Evolutionary conservation across 768 basidiomycete species (phyloP).

Genomic region (Pleurotus eryngii): DNA sequence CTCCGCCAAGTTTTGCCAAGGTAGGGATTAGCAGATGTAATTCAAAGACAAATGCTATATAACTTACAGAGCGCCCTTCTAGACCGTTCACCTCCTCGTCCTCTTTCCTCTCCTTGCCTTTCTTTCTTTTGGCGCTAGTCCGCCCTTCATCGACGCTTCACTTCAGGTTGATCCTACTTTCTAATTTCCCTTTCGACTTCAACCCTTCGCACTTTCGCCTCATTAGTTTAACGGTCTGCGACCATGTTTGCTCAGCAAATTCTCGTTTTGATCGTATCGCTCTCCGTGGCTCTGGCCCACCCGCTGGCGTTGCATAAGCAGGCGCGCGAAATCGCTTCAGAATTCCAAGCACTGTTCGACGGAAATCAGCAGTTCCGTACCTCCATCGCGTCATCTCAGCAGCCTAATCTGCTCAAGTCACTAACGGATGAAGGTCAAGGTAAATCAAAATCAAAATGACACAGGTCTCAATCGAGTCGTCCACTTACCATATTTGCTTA

Average conservation of each 20-base stretch:
- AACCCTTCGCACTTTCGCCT: neutral
- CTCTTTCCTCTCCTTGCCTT: conserved; percentile 6
- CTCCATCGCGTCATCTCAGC: conserved; percentile 15
- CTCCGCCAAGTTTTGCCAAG: conserved; percentile 6
- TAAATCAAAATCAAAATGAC: conserved; percentile 11
- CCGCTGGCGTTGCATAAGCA: conserved; percentile 13
- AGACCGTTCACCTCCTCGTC: conserved; percentile 6
- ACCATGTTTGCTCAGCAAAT: conserved; percentile 15
- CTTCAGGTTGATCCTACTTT: conserved; percentile 10
- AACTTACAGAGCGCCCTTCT: conserved; percentile 4
- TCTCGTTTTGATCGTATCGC: conserved; percentile 12
- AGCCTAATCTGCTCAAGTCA: conserved; percentile 26
- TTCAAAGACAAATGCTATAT: neutral
- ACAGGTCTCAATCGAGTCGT: too few species aligned
- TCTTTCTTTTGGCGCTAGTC: conserved; percentile 18
- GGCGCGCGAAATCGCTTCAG: conserved; percentile 13
- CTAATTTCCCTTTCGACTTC: neutral
- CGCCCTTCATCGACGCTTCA: conserved; percentile 15
- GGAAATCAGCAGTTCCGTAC: conserved; percentile 31
- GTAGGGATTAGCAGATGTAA: conserved; percentile 3
- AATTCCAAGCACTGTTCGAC: conserved; percentile 23
- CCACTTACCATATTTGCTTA: too few species aligned
- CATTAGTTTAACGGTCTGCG: neutral
- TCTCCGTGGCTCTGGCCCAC: conserved; percentile 17
- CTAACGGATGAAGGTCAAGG: conserved; percentile 32